Conservation (phyloP, 768 basidiomycete species). For the Rhizopogon sp. region DNA sequence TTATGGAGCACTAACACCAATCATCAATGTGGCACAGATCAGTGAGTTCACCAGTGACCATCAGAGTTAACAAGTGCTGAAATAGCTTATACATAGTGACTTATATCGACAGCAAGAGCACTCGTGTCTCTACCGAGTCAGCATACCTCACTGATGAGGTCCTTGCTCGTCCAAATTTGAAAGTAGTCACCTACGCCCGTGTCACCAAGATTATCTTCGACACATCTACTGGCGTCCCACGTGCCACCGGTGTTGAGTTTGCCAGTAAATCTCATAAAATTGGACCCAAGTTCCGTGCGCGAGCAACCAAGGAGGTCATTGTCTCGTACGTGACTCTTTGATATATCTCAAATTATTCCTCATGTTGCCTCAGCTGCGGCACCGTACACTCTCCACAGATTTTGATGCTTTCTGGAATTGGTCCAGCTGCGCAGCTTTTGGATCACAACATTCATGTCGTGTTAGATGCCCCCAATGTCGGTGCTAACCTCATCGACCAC, state of each 20-base stretch:
- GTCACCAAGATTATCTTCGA: constrained; percentile 59
- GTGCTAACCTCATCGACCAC: constrained; percentile 70
- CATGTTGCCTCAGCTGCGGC: constrained; percentile 41
- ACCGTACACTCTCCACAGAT: constrained; percentile 64
- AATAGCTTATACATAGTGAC: constrained; percentile 45
- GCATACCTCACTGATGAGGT: constrained; percentile 67
- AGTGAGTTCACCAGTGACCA: constrained; percentile 26
- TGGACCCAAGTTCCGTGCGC: constrained; percentile 38
- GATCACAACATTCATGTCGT: constrained; percentile 50
- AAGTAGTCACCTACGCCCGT: constrained; percentile 50
- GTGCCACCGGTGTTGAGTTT: constrained; percentile 62
- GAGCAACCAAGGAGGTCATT: constrained; percentile 55
- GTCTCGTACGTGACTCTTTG: constrained; percentile 41
- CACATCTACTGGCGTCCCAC: constrained; percentile 29
- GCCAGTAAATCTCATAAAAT: constrained; percentile 23
- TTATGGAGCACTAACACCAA: neutral
- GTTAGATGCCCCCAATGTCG: constrained; percentile 68
- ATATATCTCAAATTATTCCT: neutral
- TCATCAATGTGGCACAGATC: constrained; percentile 23
- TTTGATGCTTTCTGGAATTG: constrained; percentile 73
- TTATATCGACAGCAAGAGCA: constrained; percentile 47
- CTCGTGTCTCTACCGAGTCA: constrained; percentile 57
- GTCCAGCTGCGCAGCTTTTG: constrained; percentile 54
- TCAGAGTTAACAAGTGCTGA: neutral
- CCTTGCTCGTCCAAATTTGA: constrained; percentile 60